Evolutionary conservation across 164 flowering plant species (phyloP).

Genomic region (Hamamelis virginiana): DNA sequence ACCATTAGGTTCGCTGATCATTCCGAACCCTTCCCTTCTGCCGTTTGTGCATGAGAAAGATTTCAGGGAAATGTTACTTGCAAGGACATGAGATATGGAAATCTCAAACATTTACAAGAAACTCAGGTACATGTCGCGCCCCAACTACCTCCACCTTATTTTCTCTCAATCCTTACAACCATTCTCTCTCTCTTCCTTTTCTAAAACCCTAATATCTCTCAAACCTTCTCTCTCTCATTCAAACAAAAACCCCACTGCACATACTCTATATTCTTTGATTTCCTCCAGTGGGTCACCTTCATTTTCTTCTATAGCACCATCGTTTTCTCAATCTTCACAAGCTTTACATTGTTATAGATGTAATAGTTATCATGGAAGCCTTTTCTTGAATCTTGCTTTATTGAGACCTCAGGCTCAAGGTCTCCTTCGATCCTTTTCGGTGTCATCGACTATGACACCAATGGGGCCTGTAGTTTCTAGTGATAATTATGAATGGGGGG

Average conservation of each 20-base stretch:
- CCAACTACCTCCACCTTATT: not conserved
- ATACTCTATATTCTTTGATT: not conserved
- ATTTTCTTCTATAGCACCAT: not conserved
- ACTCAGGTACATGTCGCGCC: slow-evolving; percentile 20
- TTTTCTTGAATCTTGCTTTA: not conserved
- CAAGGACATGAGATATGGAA: no score
- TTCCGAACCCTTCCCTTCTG: no score
- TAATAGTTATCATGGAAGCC: not conserved
- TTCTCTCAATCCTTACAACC: not conserved
- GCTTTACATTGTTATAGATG: not conserved
- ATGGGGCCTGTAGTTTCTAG: no score
- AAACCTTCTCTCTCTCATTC: not conserved
- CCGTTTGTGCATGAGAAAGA: no score
- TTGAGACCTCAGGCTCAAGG: not conserved
- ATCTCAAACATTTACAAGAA: slow-evolving; percentile 3
- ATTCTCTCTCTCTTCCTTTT: not conserved
- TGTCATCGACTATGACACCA: not conserved
- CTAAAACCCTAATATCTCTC: slow-evolving; percentile 17
- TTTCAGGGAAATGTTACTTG: no score
- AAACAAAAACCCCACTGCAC: slow-evolving; percentile 3
- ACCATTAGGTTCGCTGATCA: no score
- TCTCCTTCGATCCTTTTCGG: slow-evolving; percentile 15
- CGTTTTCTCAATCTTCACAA: slow-evolving; percentile 2
- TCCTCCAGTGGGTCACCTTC: slow-evolving; percentile 8
- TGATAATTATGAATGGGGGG: slow-evolving; percentile 1